These are phyloP conservation scores for Vaccinium vitisidaea DNA, from an alignment of 148 eudicot genomes.

Conservation along the genomic window DNA sequence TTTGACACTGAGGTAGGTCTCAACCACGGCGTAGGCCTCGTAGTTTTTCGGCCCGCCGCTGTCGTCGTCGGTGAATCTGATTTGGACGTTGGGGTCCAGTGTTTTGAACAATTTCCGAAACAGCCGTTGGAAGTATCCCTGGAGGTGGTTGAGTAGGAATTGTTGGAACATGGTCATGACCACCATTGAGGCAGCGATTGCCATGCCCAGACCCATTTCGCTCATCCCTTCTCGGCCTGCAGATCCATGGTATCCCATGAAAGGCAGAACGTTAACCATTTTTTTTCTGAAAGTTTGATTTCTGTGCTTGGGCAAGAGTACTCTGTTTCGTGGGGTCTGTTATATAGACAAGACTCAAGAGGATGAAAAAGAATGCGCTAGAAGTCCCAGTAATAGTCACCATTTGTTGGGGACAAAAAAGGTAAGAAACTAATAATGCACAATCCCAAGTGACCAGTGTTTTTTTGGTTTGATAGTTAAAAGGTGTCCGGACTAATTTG, in stretches of 20 bases:
- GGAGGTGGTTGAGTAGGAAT: background rate
- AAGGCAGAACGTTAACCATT: background rate
- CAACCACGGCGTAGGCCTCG: conserved; percentile 37
- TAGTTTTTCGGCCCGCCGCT: conserved; percentile 27
- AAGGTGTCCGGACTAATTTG: too few species aligned
- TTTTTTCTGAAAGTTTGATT: background rate
- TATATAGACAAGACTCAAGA: background rate
- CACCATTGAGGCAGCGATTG: background rate
- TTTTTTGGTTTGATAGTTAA: too few species aligned
- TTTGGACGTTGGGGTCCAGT: conserved; percentile 37
- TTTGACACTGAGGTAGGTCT: conserved; percentile 35
- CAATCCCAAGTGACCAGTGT: too few species aligned
- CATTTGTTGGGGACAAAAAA: too few species aligned
- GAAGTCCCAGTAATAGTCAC: background rate
- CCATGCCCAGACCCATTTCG: background rate
- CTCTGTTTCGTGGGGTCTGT: background rate
- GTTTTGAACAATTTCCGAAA: background rate
- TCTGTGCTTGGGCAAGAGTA: too few species aligned
- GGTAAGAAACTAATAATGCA: too few species aligned
- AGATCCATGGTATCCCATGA: background rate
- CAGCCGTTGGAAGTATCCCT: background rate
- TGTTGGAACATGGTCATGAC: background rate
- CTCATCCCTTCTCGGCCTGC: background rate
- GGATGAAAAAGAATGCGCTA: background rate
- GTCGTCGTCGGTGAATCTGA: conserved; percentile 32